Percentiles rank a stretch among this genome's conserved stretches.
phyloP scores from a whole-genome alignment of 176 grass and related monocot genomes.

The Musa troglodytarum region DNA sequence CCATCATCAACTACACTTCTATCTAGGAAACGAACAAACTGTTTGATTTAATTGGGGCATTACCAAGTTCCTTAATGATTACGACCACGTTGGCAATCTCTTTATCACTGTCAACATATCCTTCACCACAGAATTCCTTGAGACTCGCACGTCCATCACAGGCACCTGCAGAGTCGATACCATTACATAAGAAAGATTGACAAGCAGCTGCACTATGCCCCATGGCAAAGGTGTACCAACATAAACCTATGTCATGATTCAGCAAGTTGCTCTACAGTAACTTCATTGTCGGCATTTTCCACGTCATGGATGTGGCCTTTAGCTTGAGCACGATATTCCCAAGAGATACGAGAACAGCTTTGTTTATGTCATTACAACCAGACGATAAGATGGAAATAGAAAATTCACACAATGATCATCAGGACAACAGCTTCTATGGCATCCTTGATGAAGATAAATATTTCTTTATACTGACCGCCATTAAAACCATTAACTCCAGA shows the following conservation, averaged over 20 bases:
- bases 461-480: slow-evolving; percentile 84
- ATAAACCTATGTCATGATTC: slow-evolving; percentile 73
- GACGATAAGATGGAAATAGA: not conserved
- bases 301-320: slow-evolving; percentile 69
- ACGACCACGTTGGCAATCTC: slow-evolving; percentile 81
- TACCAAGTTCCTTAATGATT: slow-evolving; percentile 94
- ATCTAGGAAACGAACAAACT: not conserved
- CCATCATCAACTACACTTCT: not conserved
- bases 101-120: slow-evolving; percentile 93
- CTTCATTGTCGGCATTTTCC: slow-evolving; percentile 93
- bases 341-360: not conserved
- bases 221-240: not conserved
- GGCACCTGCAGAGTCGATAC: slow-evolving; percentile 64
- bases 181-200: slow-evolving; percentile 30
- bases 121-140: slow-evolving; percentile 86
- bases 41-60: not conserved
- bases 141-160: slow-evolving; percentile 65
- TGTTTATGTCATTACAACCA: not conserved
- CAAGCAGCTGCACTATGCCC: no score
- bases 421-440: slow-evolving; percentile 95
- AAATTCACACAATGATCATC: slow-evolving; percentile 56
- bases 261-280: slow-evolving; percentile 73
- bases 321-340: slow-evolving; percentile 38
- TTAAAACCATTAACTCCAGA: slow-evolving; percentile 59
- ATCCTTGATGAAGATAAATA: slow-evolving; percentile 94